phyloP scores from a whole-genome alignment of 345 rosid genomes.

The Euclidium syriacum region DNA sequence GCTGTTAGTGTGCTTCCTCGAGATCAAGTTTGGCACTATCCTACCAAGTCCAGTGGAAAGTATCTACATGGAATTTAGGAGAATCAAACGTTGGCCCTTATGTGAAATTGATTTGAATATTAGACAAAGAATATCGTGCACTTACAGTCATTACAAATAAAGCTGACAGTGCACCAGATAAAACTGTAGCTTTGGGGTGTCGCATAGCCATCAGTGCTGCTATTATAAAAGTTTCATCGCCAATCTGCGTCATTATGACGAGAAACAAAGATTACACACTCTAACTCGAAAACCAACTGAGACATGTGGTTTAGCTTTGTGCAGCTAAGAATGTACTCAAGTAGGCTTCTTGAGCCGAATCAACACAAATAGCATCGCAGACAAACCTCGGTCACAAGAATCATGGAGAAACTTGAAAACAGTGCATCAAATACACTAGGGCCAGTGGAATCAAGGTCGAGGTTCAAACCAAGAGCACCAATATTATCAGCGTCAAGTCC shows the following conservation, averaged over 20 bases:
- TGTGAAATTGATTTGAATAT: not conserved
- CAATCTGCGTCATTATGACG: conserved; percentile 57
- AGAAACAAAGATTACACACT: not conserved
- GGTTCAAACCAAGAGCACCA: conserved; percentile 33
- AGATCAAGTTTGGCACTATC: conserved; percentile 96
- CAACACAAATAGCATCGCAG: not conserved
- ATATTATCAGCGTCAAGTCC: conserved; percentile 38
- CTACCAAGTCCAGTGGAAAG: conserved; percentile 99
- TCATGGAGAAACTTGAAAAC: conserved; percentile 90
- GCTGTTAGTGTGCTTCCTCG: conserved; percentile 97
- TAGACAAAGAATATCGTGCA: not conserved
- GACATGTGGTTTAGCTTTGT: not conserved
- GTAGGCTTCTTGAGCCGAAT: not conserved
- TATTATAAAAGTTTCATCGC: conserved; percentile 98
- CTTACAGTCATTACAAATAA: conserved; percentile 96
- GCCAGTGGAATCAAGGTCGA: conserved; percentile 54
- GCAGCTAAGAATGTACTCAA: not conserved
- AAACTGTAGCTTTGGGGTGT: conserved; percentile 87
- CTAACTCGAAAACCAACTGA: not conserved
- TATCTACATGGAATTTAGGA: conserved; percentile 44
- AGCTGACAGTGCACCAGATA: conserved; percentile 92
- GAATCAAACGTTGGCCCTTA: too few relatives aligned
- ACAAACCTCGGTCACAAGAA: conserved; percentile 91
- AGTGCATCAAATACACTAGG: conserved; percentile 92
- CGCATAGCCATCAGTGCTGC: conserved; percentile 99